Conservation (phyloP, 2,329 filamentous ascomycete species). For the Aspergillus sp. region DNA sequence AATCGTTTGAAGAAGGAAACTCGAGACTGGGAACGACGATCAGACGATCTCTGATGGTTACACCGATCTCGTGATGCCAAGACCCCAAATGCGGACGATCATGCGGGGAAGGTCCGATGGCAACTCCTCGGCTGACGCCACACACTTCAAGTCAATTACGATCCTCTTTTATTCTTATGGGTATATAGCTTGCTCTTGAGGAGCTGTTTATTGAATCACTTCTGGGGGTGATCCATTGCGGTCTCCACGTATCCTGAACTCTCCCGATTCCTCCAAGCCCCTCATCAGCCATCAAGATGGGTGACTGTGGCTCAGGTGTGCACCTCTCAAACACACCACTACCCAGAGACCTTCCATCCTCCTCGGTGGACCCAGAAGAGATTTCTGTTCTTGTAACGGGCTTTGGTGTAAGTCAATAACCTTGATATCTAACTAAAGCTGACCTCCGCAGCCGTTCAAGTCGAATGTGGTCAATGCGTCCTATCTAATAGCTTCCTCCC, state of each 20-base stretch:
- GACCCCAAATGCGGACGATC: constrained; percentile 15
- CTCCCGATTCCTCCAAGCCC: constrained; percentile 13
- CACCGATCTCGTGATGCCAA: constrained; percentile 26
- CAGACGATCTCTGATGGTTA: background rate
- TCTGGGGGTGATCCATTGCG: background rate
- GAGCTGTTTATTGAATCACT: background rate
- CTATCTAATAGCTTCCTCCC: constrained; percentile 72
- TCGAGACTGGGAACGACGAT: no score
- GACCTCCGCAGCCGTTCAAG: constrained; percentile 69
- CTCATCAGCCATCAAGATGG: constrained; percentile 29
- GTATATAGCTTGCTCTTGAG: background rate
- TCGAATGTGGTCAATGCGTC: constrained; percentile 77
- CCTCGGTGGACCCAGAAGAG: constrained; percentile 28
- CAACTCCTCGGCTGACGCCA: constrained; percentile 1
- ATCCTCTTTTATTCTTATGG: constrained; percentile 11
- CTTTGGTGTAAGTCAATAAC: constrained; percentile 30
- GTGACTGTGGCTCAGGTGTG: constrained; percentile 36
- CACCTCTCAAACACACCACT: constrained; percentile 21
- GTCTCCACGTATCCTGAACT: constrained; percentile 1
- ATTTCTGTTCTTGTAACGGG: constrained; percentile 43
- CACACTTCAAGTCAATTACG: background rate
- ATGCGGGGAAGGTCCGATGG: constrained; percentile 18
- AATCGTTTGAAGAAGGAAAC: background rate
- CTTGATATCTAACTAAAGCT: background rate
- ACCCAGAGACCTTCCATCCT: constrained; percentile 20